Base-by-base conservation (phyloP, 2,329 filamentous ascomycete species). In the Hypoxylon sp. region DNA sequence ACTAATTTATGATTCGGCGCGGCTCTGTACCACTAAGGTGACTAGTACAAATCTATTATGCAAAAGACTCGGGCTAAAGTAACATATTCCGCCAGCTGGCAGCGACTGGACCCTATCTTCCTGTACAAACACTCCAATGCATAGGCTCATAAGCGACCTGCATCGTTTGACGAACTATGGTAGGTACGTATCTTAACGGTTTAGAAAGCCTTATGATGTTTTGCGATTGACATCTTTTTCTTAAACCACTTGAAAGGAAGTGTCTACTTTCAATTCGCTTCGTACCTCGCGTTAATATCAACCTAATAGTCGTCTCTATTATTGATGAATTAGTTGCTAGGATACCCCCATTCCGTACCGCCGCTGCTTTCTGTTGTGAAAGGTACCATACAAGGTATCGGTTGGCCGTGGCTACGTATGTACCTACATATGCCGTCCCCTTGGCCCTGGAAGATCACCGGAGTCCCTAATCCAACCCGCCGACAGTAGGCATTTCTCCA, bases 401-500 rank as follows among this genome's bases (percentile, higher is more conserved):
- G 31, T 19, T 42, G 35, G 52, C 17, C 52, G 33, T 37, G 35
- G 31, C 46, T 59, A 55, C 53, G 46, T 47, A 39, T 11, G 44
- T 61, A 52, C 37, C 5, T 58, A 33, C 39, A 54, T 63, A 57
- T 60, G 62, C 63, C 59, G 56, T 67, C 53, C 55, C 61, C 53
- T 70, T 62, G 58, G 53, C 52, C 65, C 65, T 70, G 63, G 63
- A 64, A 71, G 69, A 69, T 71, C 56, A 69, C 63, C 66, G 60
- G 69, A 71, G 57, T 71, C 68, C 65, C 68, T 71, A 64, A 68
- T 55, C 47, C 56, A 60, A 51, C 65, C 58, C 62, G 60, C 53
- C 63, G 63, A 65, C 48, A 29, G 61, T 19, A 55, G 33, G 17
- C 19, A 6, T 63, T 74, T 75, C 74, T 75, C 74, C 74, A 75